phyloP scores from a whole-genome alignment of 345 rosid species.

The Hirschfeldia incana region DNA sequence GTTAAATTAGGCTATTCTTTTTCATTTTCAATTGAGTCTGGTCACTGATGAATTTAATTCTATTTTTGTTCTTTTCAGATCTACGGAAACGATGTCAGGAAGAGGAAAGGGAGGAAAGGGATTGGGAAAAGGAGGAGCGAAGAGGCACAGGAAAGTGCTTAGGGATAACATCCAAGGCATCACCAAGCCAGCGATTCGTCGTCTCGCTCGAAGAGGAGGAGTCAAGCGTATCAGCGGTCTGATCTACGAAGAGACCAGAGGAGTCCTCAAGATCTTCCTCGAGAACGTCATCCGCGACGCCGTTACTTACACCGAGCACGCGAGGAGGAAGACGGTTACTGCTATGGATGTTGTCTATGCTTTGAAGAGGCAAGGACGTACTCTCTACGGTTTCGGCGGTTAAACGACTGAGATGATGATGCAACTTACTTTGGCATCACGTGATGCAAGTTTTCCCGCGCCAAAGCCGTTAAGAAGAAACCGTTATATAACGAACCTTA shows the following conservation, averaged over 20 bases:
- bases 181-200: slow-evolving; percentile 1
- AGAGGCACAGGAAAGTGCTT: neutral
- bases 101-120: slow-evolving; percentile 11
- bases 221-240: neutral
- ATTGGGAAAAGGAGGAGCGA: neutral
- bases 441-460: slow-evolving; percentile 28
- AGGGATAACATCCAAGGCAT: neutral
- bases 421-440: slow-evolving; percentile 6
- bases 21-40: neutral
- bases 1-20: neutral
- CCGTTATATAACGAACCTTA: slow-evolving; percentile 20
- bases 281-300: slow-evolving; percentile 5
- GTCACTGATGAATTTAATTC: neutral
- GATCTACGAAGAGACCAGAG: neutral
- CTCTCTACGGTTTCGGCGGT: slow-evolving; percentile 61
- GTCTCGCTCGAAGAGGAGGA: neutral
- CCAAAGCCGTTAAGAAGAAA: slow-evolving; percentile 8
- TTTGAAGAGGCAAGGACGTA: slow-evolving; percentile 59
- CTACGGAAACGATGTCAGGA: neutral
- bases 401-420: neutral
- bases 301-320: neutral
- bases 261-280: slow-evolving; percentile 2
- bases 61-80: neutral
- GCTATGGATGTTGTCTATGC: slow-evolving; percentile 39
- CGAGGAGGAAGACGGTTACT: neutral